phyloP scores from a whole-genome alignment of 768 basidiomycete species.

The Boletus barrowsii region DNA sequence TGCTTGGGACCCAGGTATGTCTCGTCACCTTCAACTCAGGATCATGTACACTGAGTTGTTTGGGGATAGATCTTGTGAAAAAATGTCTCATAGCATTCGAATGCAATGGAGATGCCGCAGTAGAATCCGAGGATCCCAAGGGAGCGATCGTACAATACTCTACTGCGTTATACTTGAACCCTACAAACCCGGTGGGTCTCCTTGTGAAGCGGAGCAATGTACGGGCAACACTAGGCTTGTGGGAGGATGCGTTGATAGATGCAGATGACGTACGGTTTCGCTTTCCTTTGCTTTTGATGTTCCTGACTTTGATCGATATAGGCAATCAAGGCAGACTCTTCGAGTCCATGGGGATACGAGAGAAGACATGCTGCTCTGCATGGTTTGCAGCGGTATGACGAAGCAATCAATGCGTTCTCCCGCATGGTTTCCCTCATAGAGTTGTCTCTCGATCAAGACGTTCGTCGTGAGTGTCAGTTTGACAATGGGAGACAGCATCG shows the following conservation, averaged over 20 bases:
- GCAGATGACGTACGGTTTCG: slow-evolving; percentile 8
- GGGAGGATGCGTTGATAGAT: slow-evolving; percentile 14
- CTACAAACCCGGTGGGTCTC: too few species aligned
- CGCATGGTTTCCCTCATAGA: not conserved
- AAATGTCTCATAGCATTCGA: too few species aligned
- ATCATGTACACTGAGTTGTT: too few species aligned
- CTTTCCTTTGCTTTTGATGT: accelerated
- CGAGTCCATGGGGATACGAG: not conserved
- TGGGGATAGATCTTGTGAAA: too few species aligned
- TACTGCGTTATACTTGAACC: too few species aligned
- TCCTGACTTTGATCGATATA: not conserved
- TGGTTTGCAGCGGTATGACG: not conserved
- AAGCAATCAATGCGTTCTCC: not conserved
- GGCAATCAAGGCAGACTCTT: slow-evolving; percentile 3
- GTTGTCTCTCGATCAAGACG: not conserved
- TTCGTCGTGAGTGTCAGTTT: not conserved
- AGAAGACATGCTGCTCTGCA: slow-evolving; percentile 1
- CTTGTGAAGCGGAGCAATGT: too few species aligned
- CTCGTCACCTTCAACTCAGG: too few species aligned
- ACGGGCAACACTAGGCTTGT: not conserved
- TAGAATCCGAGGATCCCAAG: too few species aligned
- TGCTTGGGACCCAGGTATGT: too few species aligned
- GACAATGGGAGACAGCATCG: accelerated
- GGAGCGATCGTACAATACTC: too few species aligned
- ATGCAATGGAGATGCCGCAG: too few species aligned